Evolutionary conservation across 495 filamentous ascomycete species (phyloP), one percentile per base, ranked within the genome.

Genomic region (Penicillium subrubescens): DNA sequence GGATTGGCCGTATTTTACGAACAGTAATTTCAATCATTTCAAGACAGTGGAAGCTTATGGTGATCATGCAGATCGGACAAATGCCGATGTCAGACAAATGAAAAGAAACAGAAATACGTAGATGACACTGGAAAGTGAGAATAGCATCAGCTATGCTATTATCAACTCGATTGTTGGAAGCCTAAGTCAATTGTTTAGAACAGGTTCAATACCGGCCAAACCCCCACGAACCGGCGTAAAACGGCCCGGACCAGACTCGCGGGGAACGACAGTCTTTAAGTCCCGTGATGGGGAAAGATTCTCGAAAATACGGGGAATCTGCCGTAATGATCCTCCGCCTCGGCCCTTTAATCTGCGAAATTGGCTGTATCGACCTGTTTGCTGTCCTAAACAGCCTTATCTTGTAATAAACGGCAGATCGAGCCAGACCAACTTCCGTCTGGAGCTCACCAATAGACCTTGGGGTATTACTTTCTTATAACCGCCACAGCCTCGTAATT

Each of bases 391-490:
- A 31, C 7, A n/a, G 21, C 19, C n/a, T 10, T n/a, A 35, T 37
- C 33, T 53, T 35, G 56, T 71, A 46, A 65, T 51, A 41, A 33
- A 64, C 74, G 74, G 73, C 73, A 79, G 67, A 72, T 78, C 60
- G 29, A 53, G n/a, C 17, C 54, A 21, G 59, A 19, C 55, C 66
- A 75, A 60, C 55, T 76, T 73, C 77, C 77, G 77, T 73, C 62
- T 54, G 37, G 54, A 61, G 54, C 63, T 67, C 37, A 21, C 59
- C 58, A 50, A 55, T 23, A 8, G 43, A 48, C 44, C 63, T 21
- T 55, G 27, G 46, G 44, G 48, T 6, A 21, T n/a, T 8, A 46
- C 41, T 29, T 31, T n/a, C 44, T 68, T 62, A 64, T 63, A 66
- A 54, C 29, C 51, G n/a, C 48, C 29, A 41, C 51, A 46, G 5